phyloP scores from a whole-genome alignment of 768 basidiomycete species.

The Leccinum subgranulosum region DNA sequence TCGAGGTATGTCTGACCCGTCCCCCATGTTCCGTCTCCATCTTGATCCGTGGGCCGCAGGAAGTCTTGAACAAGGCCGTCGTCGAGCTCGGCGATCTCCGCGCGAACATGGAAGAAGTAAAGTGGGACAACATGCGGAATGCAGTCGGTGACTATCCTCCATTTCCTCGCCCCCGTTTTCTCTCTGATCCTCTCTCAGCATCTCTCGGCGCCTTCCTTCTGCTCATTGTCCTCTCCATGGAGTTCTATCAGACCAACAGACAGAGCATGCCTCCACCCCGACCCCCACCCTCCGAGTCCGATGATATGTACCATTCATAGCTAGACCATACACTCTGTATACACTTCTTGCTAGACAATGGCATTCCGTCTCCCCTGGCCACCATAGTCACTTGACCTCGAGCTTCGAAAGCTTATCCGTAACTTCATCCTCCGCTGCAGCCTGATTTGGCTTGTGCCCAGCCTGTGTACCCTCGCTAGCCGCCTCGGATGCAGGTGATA shows the following conservation, averaged over 20 bases:
- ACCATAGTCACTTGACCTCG: slow-evolving; percentile 43
- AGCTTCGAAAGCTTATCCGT: slow-evolving; percentile 56
- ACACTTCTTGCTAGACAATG: neutral
- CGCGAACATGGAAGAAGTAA: slow-evolving; percentile 78
- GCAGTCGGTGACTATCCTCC: slow-evolving; percentile 59
- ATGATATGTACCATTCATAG: slow-evolving; percentile 15
- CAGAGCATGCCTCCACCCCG: slow-evolving; percentile 11
- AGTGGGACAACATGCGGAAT: slow-evolving; percentile 86
- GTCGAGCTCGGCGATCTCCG: slow-evolving; percentile 75
- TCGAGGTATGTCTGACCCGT: slow-evolving; percentile 54
- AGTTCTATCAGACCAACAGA: slow-evolving; percentile 48
- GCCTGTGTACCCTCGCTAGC: slow-evolving; percentile 17
- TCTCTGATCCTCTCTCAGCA: slow-evolving; percentile 37
- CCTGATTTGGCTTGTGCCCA: slow-evolving; percentile 23
- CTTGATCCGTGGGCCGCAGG: slow-evolving; percentile 38
- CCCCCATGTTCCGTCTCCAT: neutral
- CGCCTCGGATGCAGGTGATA: neutral
- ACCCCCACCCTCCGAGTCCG: neutral
- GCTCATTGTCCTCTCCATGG: slow-evolving; percentile 69
- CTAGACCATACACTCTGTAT: slow-evolving; percentile 9
- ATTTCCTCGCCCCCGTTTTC: neutral
- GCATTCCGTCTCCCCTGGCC: too few relatives aligned
- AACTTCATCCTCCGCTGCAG: slow-evolving; percentile 33
- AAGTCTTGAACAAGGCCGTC: slow-evolving; percentile 70
- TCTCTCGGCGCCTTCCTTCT: slow-evolving; percentile 64